Base-by-base conservation (phyloP, 202 grass and related monocot species). In the Schoenoplectus tabernaemontani region DNA sequence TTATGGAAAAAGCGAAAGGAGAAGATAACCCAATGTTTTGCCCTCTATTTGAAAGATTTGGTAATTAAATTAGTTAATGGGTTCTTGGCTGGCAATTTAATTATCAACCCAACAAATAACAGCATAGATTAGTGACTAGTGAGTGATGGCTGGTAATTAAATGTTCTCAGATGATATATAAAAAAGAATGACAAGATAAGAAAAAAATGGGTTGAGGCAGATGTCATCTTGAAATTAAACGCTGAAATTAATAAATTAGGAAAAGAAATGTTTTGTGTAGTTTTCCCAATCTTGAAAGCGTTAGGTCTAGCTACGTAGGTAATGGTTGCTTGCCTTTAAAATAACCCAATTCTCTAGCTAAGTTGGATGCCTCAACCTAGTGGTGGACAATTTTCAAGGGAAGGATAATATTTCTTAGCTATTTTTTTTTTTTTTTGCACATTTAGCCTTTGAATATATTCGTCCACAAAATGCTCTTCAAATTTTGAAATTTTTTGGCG, bases 51-150 rank as follows among this genome's bases (percentile, higher is more conserved):
- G 57, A 80, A 64, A 64, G 34, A 80, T 64, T 80, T 80, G 38
- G 15, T 37, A 37, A 4, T 37, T n/a, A 47, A 0, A 46, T 79
- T 60, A 79, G 23, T 79, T 79, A 60, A 59, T 78, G 77, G 58
- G 24, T 47, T 44, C 58, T 17, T 62, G 17, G 57, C n/a, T 15
- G 39, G 77, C 34, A 59, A 59, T 59, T 47, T 28, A 56, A 47
- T 63, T 61, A 79, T 63, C 51, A 23, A 0, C 33, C n/a, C 16
- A 56, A 23, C 41, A 57, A 79, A 79, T 61, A 20, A 32, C 11
- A 80, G 59, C 77, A 16, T n/a, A 80, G 57, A 80, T 80, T 63
- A 78, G 61, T 78, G n/a, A n/a, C n/a, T n/a, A n/a, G n/a, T n/a
- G n/a, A n/a, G n/a, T 59, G 64, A 46, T 80, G 77, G 64, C 36